Base-by-base conservation (phyloP, 371 early-diverging fungal species). In the Capniomyces stellatus region DNA sequence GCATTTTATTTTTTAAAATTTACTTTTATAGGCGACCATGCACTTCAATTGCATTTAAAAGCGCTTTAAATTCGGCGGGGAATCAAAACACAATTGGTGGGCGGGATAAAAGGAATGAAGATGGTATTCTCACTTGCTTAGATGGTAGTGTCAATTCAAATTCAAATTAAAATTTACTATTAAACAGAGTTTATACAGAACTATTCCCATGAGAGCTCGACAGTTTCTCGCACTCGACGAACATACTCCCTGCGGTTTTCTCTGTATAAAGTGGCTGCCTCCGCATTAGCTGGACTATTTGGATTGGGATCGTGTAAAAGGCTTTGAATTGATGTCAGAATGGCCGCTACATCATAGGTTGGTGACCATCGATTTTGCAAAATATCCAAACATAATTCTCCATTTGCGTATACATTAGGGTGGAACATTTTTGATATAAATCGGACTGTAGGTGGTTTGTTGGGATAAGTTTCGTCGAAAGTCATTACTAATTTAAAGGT, bases 391-490 rank as follows among this genome's bases (percentile, higher is more conserved):
- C 99, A 99, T 35, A 99, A 74, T 63, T 98, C 96, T 4, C 99
- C 99, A 69, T 87, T 93, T 50, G 89, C 89, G 65, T 98, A 99
- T 12, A 92, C 94, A 66, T 99, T 99, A 2, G 99, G 98, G 69
- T 99, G 99, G 72, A 94, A 99, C 90, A 99, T 97, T 59, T 86
- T 83, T 28, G 90, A 82, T 27, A 92, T 81, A 70, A 99, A 99
- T 66, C 84, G 85, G 25, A 98, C 94, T 52, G 83, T 81, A 43
- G 99, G 99, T 54, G 99, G 97, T 69, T 94, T 97, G 66, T 92
- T 95, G 10, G 99, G 98, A 69, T 98, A 99, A 29, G 86, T 82
- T 65, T 97, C 93, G 63, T 95, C 95, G 74, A 99, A 99, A 54
- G 81, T 83, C 22, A 99, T 76, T 1, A 83, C 76, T 18, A 98